These are phyloP conservation scores for Mortierella sp. DNA, from an alignment of 371 early-diverging fungal species.

Conservation along the genomic window DNA sequence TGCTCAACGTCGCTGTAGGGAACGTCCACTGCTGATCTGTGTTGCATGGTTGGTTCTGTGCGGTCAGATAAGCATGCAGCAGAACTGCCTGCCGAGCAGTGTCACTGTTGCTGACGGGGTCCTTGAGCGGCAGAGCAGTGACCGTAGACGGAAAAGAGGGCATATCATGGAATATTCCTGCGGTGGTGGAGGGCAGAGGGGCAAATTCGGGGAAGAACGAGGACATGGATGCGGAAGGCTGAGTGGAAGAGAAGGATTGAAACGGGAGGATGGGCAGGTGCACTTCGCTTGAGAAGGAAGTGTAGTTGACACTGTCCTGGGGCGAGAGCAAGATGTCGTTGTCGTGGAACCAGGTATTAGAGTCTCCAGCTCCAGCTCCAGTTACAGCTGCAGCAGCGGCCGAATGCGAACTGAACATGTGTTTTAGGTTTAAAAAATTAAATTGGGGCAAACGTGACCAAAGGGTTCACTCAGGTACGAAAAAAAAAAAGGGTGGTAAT, in stretches of 20 bases:
- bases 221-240: constrained; percentile 15
- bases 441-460: constrained; percentile 12
- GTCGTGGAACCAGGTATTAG: constrained; percentile 34
- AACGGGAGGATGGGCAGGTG: constrained; percentile 21
- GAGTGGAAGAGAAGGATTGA: constrained; percentile 24
- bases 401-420: not conserved
- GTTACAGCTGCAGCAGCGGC: constrained; percentile 5
- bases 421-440: not conserved
- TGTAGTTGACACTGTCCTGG: constrained; percentile 38
- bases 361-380: not conserved
- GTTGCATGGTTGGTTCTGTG: constrained; percentile 15
- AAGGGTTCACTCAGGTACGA: not conserved
- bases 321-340: constrained; percentile 34
- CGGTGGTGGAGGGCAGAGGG: not conserved
- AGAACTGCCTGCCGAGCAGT: constrained; percentile 43
- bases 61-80: constrained; percentile 41
- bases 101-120: constrained; percentile 11
- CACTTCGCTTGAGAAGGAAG: constrained; percentile 31
- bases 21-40: constrained; percentile 19
- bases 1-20: not conserved
- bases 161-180: constrained; percentile 3
- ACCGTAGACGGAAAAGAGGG: not conserved
- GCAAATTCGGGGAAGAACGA: constrained; percentile 39
- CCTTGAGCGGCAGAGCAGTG: not conserved
- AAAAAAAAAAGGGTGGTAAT: constrained; percentile 8